Evolutionary conservation across 805 yeast genomes (phyloP), one percentile per base, ranked within the genome.

Genomic region (Ogataea naganishii): DNA sequence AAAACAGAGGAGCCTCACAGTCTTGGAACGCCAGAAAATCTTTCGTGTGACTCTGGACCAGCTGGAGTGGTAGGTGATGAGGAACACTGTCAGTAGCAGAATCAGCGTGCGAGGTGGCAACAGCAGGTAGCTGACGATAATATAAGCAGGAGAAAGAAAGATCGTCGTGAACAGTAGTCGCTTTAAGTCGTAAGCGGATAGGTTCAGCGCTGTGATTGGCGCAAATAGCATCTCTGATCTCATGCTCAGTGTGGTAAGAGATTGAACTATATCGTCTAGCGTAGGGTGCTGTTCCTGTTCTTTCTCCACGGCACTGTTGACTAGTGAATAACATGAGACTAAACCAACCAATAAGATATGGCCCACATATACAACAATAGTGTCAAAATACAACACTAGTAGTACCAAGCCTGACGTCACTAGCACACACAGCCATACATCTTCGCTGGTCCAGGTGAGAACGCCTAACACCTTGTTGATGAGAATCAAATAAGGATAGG

Each of bases 401-500:
- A 80, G 56, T 2, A 74, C 60, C 51, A 71, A 77, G 9, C 62
- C 43, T 2, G 73, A 59, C 15, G 80, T 67, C 26, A 80, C 44
- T 17, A 85, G 64, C 13, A 81, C 60, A 44, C 85, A 75, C 33
- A 78, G 57, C 84, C 89, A 85, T 20, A 70, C 64, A 50, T 84
- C 92, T 21, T 81, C 88, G 38, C 77, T 76, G 3, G 96, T 82
- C 98, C 98, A 89, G 0, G 97, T 88, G 21, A 83, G 53, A 23
- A 86, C 64, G 24, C 83, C 76, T 32, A 86, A 62, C 2, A 72
- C 38, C 40, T 76, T 74, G 51, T 88, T 85, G 7, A 77, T 72
- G 1, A 81, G 70, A 23, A 82, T 65, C 24, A 89, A 62, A 49
- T 84, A 84, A 2, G 97, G 97, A 51, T 89, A 88, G 7, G 94